A percentile compares a stretch with the other conserved stretches of the same genome.
Evolutionary conservation across 345 rosid species (phyloP).

Genomic region (Sonneratia alba): DNA sequence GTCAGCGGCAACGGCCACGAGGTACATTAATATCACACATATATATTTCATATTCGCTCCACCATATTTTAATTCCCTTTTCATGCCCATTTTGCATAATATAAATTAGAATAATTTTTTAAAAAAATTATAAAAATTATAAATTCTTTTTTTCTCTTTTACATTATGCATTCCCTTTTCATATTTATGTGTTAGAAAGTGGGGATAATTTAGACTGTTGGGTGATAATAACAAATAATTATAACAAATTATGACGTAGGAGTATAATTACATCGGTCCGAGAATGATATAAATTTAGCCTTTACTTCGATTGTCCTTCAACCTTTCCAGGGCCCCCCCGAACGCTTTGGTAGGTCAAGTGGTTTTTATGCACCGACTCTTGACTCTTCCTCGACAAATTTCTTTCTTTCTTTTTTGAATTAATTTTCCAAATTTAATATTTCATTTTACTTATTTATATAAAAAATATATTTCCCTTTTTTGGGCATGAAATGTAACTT

Average conservation of each 20-base stretch:
- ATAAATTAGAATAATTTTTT: background rate
- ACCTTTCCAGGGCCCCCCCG: background rate
- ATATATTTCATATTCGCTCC: too few relatives aligned
- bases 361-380: background rate
- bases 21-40: slow-evolving; percentile 29
- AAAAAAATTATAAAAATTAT: background rate
- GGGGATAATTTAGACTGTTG: background rate
- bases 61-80: background rate
- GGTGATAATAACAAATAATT: background rate
- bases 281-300: background rate
- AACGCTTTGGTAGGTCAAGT: background rate
- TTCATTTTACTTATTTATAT: too few relatives aligned
- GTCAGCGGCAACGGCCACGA: slow-evolving; percentile 72
- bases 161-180: too few relatives aligned
- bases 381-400: background rate
- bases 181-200: background rate
- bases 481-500: too few relatives aligned
- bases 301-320: background rate
- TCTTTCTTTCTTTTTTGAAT: too few relatives aligned
- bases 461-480: too few relatives aligned
- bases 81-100: background rate
- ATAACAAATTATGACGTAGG: background rate
- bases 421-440: too few relatives aligned
- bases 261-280: background rate
- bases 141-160: too few relatives aligned